phyloP scores from a whole-genome alignment of 345 rosid species.

The Erodium maritimum region DNA sequence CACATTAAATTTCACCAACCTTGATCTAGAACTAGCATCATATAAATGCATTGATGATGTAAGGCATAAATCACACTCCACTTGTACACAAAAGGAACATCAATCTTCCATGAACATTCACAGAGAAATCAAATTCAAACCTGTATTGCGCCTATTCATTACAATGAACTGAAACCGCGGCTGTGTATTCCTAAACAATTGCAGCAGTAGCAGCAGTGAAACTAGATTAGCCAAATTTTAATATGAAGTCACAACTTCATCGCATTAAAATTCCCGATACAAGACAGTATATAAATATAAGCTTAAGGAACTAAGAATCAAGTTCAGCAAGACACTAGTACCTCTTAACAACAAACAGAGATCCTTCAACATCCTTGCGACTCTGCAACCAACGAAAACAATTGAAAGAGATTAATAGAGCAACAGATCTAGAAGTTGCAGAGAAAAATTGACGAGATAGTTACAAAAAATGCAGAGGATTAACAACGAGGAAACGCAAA shows the following conservation, averaged over 20 bases:
- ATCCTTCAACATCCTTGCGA: conserved; percentile 71
- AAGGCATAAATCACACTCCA: neutral
- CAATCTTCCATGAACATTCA: neutral
- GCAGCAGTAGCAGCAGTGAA: neutral
- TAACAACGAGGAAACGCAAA: neutral
- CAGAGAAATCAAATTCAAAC: conserved; percentile 13
- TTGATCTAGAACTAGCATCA: neutral
- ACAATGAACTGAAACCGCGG: conserved; percentile 73
- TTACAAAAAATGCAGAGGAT: neutral
- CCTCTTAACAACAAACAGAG: conserved; percentile 71
- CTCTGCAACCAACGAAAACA: conserved; percentile 27
- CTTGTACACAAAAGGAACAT: neutral
- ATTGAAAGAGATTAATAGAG: neutral
- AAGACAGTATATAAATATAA: no score
- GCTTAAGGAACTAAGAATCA: neutral
- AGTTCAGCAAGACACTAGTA: conserved; percentile 5
- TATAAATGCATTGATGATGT: neutral
- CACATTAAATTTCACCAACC: neutral
- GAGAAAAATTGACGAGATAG: neutral
- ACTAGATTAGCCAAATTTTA: neutral
- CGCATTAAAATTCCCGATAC: neutral
- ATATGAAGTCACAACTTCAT: no score
- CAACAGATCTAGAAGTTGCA: neutral
- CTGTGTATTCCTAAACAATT: conserved; percentile 38
- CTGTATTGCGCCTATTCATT: conserved; percentile 58